phyloP scores from a whole-genome alignment of 202 grass and related monocot genomes.

The Schoenoplectus triqueter region DNA sequence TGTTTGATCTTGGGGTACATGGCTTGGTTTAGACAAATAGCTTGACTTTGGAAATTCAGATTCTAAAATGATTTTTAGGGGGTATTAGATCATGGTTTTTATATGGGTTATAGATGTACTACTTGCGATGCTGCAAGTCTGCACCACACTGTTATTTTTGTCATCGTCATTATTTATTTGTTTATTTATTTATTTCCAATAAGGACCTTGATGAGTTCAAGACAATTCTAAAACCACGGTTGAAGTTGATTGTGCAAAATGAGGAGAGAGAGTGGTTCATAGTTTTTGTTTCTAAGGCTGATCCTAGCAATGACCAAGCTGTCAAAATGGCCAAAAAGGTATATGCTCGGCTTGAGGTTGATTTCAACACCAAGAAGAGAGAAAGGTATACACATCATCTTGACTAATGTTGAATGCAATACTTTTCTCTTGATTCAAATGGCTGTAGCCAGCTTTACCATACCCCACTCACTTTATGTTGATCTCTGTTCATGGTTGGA shows the following conservation, averaged over 20 bases:
- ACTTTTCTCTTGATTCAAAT: constrained; percentile 6
- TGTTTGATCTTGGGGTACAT: not conserved
- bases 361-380: constrained; percentile 98
- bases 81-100: not conserved
- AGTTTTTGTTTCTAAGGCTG: constrained; percentile 90
- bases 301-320: constrained; percentile 87
- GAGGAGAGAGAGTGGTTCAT: constrained; percentile 98
- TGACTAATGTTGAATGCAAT: constrained; percentile 29
- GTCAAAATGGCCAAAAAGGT: constrained; percentile 97
- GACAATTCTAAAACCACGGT: constrained; percentile 92
- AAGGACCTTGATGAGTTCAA: constrained; percentile 99
- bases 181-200: constrained; percentile 27
- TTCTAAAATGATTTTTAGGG: not conserved
- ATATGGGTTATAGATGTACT: not conserved
- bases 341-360: constrained; percentile 82
- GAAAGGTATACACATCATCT: constrained; percentile 63
- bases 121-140: not conserved
- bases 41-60: not conserved
- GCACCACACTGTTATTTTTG: constrained; percentile 27
- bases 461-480: not conserved
- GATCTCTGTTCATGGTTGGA: not conserved
- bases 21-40: not conserved
- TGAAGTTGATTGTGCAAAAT: constrained; percentile 99
- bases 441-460: not conserved
- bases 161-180: not conserved